phyloP scores from a whole-genome alignment of 805 yeast genomes.

The Cyberlindnera suaveolens region DNA sequence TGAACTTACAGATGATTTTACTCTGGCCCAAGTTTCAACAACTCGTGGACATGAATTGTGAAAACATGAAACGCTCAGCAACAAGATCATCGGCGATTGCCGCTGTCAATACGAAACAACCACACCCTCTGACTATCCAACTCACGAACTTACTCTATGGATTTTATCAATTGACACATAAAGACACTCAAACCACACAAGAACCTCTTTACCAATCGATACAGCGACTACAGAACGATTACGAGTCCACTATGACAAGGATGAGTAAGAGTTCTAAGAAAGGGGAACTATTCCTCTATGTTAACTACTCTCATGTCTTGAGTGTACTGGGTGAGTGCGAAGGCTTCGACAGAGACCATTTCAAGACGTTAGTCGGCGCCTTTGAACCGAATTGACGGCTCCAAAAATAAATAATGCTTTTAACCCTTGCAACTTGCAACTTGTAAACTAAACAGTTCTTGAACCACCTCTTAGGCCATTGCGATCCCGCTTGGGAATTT shows the following conservation, averaged over 20 bases:
- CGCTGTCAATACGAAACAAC: conserved; percentile 31
- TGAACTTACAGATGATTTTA: conserved; percentile 55
- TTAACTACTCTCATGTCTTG: conserved; percentile 32
- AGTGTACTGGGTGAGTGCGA: conserved; percentile 29
- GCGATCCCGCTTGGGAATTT: too few relatives aligned
- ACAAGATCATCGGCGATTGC: conserved; percentile 27
- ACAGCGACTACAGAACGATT: conserved; percentile 66
- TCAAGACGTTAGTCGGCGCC: conserved; percentile 38
- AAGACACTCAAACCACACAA: conserved; percentile 25
- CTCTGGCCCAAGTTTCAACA: conserved; percentile 87
- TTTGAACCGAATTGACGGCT: conserved; percentile 15
- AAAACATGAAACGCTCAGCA: conserved; percentile 46
- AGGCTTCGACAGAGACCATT: conserved; percentile 39
- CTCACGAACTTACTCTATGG: conserved; percentile 71
- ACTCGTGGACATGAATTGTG: conserved; percentile 72
- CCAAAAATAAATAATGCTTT: not conserved
- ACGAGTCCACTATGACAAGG: conserved; percentile 72
- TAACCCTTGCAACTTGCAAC: not conserved
- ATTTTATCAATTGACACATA: conserved; percentile 48
- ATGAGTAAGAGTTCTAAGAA: conserved; percentile 48
- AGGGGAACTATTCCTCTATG: conserved; percentile 65
- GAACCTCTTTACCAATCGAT: conserved; percentile 76
- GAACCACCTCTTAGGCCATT: too few relatives aligned
- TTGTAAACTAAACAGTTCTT: not conserved
- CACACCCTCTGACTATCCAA: conserved; percentile 69